These are phyloP conservation scores for Loxodes magnus DNA, from an alignment of 73 alveolate genomes.

Conservation along the genomic window DNA sequence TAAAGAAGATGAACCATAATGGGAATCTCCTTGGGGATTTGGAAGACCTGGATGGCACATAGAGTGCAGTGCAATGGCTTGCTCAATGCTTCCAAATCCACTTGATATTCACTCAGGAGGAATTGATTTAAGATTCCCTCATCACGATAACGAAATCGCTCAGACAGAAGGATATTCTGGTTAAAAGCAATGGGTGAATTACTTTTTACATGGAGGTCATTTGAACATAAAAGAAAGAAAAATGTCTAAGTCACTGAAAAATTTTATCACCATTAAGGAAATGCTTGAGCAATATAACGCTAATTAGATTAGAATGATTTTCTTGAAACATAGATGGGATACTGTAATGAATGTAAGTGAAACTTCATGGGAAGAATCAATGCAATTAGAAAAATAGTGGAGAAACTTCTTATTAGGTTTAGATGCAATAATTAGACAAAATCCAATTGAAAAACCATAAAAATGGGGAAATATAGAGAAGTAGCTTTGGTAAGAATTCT, in stretches of 20 bases:
- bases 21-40: constrained; percentile 97
- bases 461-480: constrained; percentile 63
- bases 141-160: constrained; percentile 93
- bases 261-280: constrained; percentile 90
- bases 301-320: constrained; percentile 82
- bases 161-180: constrained; percentile 87
- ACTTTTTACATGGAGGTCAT: constrained; percentile 99
- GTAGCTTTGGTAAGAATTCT: constrained; percentile 35
- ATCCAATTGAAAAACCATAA: constrained; percentile 51
- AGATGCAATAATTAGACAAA: constrained; percentile 56
- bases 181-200: constrained; percentile 95
- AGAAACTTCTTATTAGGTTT: constrained; percentile 70
- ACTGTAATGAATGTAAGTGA: constrained; percentile 74
- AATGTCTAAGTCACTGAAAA: constrained; percentile 96
- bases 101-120: constrained; percentile 94
- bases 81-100: constrained; percentile 65
- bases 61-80: constrained; percentile 92
- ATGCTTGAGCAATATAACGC: constrained; percentile 57
- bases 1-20: constrained; percentile 94
- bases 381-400: constrained; percentile 70
- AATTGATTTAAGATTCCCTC: constrained; percentile 67
- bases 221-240: constrained; percentile 92
- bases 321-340: constrained; percentile 86
- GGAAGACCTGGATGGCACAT: constrained; percentile 99
- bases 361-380: constrained; percentile 67